These are phyloP conservation scores for Pythium inflatum DNA, from an alignment of 352 stramenopile genomes.

Conservation along the genomic window DNA sequence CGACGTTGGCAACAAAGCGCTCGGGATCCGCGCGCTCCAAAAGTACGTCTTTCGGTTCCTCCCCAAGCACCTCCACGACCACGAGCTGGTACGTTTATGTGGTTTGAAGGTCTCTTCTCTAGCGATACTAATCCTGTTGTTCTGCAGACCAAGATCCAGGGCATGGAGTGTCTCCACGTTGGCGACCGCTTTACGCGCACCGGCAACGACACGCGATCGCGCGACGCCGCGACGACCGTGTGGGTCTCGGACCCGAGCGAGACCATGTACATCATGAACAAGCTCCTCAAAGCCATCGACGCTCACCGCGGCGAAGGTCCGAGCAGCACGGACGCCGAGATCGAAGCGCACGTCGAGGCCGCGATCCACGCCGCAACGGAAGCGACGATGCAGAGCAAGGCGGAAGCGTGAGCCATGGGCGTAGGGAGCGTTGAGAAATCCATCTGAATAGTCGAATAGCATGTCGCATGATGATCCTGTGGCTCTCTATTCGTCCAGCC, in stretches of 20 bases:
- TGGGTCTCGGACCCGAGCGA: slow-evolving; percentile 96
- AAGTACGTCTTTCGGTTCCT: slow-evolving; percentile 79
- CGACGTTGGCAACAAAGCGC: slow-evolving; percentile 96
- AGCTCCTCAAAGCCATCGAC: slow-evolving; percentile 82
- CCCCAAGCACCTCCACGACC: slow-evolving; percentile 75
- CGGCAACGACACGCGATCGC: slow-evolving; percentile 94
- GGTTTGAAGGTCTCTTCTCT: neutral
- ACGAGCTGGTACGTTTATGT: slow-evolving; percentile 51
- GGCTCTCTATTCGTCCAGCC: too few species aligned
- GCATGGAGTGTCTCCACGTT: slow-evolving; percentile 93
- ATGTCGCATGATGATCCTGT: too few species aligned
- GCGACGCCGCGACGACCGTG: slow-evolving; percentile 91
- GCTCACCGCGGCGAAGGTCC: slow-evolving; percentile 29
- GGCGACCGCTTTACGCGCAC: slow-evolving; percentile 92
- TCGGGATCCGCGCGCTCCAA: slow-evolving; percentile 93
- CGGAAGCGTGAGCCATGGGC: too few species aligned
- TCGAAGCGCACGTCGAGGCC: slow-evolving; percentile 59
- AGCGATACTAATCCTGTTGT: slow-evolving; percentile 9
- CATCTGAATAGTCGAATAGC: too few species aligned
- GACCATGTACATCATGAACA: slow-evolving; percentile 95
- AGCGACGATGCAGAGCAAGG: slow-evolving; percentile 22
- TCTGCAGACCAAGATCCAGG: slow-evolving; percentile 65
- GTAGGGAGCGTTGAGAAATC: too few species aligned
- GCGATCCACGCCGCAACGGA: slow-evolving; percentile 69
- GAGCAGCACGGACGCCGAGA: slow-evolving; percentile 39